phyloP scores from a whole-genome alignment of 495 filamentous ascomycete species.

The Daldinia decipiens region DNA sequence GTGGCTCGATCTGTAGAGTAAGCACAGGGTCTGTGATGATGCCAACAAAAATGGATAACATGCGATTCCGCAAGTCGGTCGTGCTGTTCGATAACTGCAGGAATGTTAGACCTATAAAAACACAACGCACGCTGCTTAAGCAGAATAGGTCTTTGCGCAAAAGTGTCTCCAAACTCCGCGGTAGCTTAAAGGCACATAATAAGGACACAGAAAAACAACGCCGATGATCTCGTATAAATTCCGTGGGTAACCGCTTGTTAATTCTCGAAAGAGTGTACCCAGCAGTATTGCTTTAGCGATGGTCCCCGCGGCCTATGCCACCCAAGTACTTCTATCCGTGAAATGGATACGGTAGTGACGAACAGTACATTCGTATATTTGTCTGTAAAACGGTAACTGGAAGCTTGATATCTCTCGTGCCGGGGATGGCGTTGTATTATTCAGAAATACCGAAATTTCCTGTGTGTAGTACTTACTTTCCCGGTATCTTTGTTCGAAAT shows the following conservation, averaged over 20 bases:
- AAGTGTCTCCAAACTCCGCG: constrained; percentile 70
- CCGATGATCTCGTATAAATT: constrained; percentile 33
- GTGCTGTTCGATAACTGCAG: constrained; percentile 66
- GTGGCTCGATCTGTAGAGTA: constrained; percentile 75
- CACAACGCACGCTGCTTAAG: constrained; percentile 71
- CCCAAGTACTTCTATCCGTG: constrained; percentile 33
- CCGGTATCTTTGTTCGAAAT: constrained; percentile 14
- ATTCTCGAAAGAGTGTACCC: constrained; percentile 48
- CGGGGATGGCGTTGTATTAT: not conserved
- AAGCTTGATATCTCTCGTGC: not conserved
- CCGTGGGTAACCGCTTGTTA: constrained; percentile 24
- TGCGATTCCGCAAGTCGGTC: constrained; percentile 70
- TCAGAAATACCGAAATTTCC: not conserved
- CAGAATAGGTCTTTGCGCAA: constrained; percentile 69
- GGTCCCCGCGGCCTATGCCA: constrained; percentile 38
- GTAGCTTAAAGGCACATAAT: constrained; percentile 49
- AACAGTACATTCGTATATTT: constrained; percentile 32
- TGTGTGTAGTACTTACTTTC: not conserved
- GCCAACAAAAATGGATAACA: constrained; percentile 80
- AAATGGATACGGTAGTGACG: constrained; percentile 39
- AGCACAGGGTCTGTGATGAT: constrained; percentile 71
- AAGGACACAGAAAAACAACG: constrained; percentile 63
- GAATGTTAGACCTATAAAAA: constrained; percentile 76
- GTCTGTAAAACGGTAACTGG: constrained; percentile 28
- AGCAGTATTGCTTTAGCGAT: constrained; percentile 43